These are phyloP conservation scores for Clavaria fumosa DNA, from an alignment of 768 basidiomycete species.

Conservation along the genomic window DNA sequence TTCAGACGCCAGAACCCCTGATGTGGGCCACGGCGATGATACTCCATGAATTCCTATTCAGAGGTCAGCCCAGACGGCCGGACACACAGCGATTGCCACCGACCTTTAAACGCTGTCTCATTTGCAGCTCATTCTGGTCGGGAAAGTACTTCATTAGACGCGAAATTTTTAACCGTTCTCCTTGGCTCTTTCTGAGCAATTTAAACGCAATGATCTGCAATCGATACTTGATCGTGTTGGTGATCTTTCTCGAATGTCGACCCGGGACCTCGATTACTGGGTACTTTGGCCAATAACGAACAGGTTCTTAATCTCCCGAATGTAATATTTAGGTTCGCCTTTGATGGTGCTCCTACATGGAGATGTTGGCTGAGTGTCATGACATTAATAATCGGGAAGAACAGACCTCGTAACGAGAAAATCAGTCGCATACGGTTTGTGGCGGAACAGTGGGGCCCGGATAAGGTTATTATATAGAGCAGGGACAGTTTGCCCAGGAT, in stretches of 20 bases:
- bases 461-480: slow-evolving; percentile 91
- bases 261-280: slow-evolving; percentile 94
- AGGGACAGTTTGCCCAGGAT: slow-evolving; percentile 85
- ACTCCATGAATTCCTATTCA: slow-evolving; percentile 94
- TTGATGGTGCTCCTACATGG: slow-evolving; percentile 63
- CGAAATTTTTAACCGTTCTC: slow-evolving; percentile 85
- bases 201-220: slow-evolving; percentile 93
- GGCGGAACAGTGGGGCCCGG: slow-evolving; percentile 87
- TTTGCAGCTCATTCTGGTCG: slow-evolving; percentile 94
- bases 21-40: slow-evolving; percentile 84
- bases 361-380: slow-evolving; percentile 3
- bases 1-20: slow-evolving; percentile 96
- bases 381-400: slow-evolving; percentile 1
- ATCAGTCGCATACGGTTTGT: slow-evolving; percentile 77
- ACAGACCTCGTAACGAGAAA: slow-evolving; percentile 81
- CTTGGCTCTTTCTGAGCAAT: slow-evolving; percentile 71
- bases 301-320: slow-evolving; percentile 87
- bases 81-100: too few relatives aligned
- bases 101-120: slow-evolving; percentile 91
- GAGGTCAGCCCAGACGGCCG: too few relatives aligned
- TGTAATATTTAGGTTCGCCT: slow-evolving; percentile 77
- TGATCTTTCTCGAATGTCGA: slow-evolving; percentile 94
- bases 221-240: slow-evolving; percentile 85
- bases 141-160: slow-evolving; percentile 94
- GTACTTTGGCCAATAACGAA: slow-evolving; percentile 96